Percentiles rank a stretch among this genome's conserved stretches.
These are phyloP conservation scores for Tagetes patula DNA, from an alignment of 129 eudicot genomes.

Conservation along the genomic window DNA sequence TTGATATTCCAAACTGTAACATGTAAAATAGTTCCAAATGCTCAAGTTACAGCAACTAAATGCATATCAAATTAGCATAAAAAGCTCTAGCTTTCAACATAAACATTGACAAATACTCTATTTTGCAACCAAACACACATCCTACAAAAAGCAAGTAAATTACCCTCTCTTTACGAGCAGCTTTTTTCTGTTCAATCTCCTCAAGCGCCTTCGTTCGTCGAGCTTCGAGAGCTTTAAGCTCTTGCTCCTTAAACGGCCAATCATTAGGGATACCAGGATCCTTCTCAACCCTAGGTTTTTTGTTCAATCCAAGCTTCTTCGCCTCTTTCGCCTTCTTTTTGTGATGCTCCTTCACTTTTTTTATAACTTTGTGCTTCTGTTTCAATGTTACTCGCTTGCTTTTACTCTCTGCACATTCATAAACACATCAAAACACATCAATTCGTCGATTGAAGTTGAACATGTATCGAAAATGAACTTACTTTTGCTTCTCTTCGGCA, in stretches of 20 bases:
- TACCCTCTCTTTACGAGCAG: conserved; percentile 99
- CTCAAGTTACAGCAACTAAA: background rate
- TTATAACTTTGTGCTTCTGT: conserved; percentile 78
- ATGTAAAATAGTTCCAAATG: background rate
- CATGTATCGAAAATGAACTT: background rate
- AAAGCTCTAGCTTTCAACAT: background rate
- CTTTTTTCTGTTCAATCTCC: conserved; percentile 86
- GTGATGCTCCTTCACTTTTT: conserved; percentile 85
- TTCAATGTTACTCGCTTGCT: conserved; percentile 80
- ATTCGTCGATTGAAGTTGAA: background rate
- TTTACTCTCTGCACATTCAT: conserved; percentile 75
- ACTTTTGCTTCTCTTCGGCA: conserved; percentile 94
- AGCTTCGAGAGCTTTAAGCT: conserved; percentile 87
- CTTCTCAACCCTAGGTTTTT: conserved; percentile 71
- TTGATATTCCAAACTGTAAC: background rate
- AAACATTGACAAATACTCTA: background rate
- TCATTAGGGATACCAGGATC: conserved; percentile 97
- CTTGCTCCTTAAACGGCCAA: conserved; percentile 99
- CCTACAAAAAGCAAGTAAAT: background rate
- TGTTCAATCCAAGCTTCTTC: conserved; percentile 73
- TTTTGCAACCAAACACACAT: background rate
- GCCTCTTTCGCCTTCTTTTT: conserved; percentile 95
- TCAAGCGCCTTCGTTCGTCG: conserved; percentile 76
- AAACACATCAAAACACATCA: background rate
- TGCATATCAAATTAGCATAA: background rate